Evolutionary conservation across 2,329 filamentous ascomycete species (phyloP), one percentile per base, ranked within the genome.

Genomic region (Beauveria caledonica): DNA sequence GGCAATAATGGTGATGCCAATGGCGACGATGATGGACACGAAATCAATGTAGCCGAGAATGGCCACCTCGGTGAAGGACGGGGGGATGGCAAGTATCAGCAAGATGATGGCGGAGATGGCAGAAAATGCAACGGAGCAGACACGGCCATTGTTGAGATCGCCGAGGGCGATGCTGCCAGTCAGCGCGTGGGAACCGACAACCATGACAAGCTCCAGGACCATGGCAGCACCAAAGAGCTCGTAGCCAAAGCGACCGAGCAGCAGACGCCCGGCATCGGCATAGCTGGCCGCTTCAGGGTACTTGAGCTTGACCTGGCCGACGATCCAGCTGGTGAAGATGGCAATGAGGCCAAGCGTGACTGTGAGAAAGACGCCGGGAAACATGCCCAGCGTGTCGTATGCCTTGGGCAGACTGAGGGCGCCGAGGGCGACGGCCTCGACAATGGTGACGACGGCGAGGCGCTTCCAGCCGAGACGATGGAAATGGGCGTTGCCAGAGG

Each of bases 161-260:
- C 84, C 85, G 70, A 87, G 80, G 64, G 85, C 85, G 65, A 88
- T 84, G 25, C 78, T 78, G 65, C 87, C 87, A 0, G 84, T 86
- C 60, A 88, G 74, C 40, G 86, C 74, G 70, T 89, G 86, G 23
- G 84, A 85, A n/a, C 79, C 83, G 74, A 85, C 83, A 67, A 86
- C 79, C 73, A 88, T 87, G 50, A 86, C 71, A n/a, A 88, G 74
- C 70, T 87, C 82, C 17, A 87, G 69, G 11, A 80, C 72, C 65
- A 85, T 82, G 46, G 78, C 81, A 51, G 75, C 69, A 19, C 82
- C 83, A 56, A 86, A 74, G 49, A 88, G 64, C 66, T 86, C 81
- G 60, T 81, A 78, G 0, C 82, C 84, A 29, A 80, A 72, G 17
- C 71, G 73, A 3, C 86, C 86, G 60, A 76, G 74, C 50, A 88